A percentile compares a stretch with the other conserved stretches of the same genome.
These are phyloP conservation scores for Termitomyces sp. DNA, from an alignment of 768 basidiomycete species.

Conservation along the genomic window DNA sequence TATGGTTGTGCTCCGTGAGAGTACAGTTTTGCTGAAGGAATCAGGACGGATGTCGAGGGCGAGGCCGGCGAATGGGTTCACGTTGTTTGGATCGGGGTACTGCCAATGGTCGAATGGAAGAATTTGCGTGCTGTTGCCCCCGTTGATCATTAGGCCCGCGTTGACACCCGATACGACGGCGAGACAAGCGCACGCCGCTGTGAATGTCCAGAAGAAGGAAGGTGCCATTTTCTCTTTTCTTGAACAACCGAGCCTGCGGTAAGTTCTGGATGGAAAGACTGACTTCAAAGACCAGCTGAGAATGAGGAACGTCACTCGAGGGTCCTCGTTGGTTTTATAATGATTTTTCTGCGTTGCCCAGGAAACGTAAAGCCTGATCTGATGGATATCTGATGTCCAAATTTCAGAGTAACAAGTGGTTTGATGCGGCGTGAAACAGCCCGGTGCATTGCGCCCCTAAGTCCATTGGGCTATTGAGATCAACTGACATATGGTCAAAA, in stretches of 20 bases:
- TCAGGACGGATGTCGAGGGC: background rate
- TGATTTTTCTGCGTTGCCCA: background rate
- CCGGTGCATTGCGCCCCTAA: background rate
- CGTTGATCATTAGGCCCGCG: background rate
- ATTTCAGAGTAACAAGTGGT: background rate
- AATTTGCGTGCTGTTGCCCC: constrained; percentile 2
- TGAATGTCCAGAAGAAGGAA: background rate
- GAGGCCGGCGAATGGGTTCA: constrained; percentile 7
- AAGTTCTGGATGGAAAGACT: background rate
- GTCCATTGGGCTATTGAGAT: background rate
- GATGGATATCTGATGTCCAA: background rate
- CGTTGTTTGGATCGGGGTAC: constrained; percentile 1
- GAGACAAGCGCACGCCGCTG: constrained; percentile 1
- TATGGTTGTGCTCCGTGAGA: background rate
- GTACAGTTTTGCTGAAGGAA: background rate
- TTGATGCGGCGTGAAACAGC: background rate
- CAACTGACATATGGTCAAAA: background rate
- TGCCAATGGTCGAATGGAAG: background rate
- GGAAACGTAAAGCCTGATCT: background rate
- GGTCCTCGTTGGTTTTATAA: background rate
- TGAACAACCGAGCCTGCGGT: constrained; percentile 10
- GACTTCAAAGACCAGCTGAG: constrained; percentile 12
- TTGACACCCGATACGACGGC: background rate
- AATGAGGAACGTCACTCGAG: background rate
- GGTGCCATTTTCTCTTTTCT: constrained; percentile 7